phyloP scores from a whole-genome alignment of 2,329 filamentous ascomycete genomes.

The Alternaria arborescens region DNA sequence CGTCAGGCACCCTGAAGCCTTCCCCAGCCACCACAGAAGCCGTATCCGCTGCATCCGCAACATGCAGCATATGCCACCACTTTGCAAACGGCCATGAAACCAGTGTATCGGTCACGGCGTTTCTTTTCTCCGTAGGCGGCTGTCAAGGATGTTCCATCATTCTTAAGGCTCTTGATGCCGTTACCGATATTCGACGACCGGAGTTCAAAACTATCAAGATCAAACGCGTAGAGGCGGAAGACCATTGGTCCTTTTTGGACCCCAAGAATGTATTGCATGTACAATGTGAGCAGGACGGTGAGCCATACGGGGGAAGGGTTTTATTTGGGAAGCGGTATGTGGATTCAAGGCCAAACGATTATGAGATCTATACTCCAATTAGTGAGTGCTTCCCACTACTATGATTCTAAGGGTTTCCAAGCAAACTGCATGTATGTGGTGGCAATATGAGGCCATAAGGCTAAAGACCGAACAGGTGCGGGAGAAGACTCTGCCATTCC shows the following conservation, averaged over 20 bases:
- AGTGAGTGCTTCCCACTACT: background rate
- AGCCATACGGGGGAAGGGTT: background rate
- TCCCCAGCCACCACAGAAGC: background rate
- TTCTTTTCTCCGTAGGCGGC: background rate
- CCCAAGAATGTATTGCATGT: background rate
- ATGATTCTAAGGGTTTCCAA: background rate
- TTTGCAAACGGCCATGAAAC: background rate
- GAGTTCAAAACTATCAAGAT: background rate
- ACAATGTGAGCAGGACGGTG: background rate
- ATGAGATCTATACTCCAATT: conserved; percentile 3
- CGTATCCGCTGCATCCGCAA: background rate
- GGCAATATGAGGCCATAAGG: background rate
- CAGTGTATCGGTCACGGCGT: background rate
- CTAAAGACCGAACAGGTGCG: background rate
- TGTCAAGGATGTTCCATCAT: conserved; percentile 4
- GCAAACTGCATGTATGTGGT: background rate
- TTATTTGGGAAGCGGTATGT: background rate
- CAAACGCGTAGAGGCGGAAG: background rate
- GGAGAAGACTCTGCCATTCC: background rate
- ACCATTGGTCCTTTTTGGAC: background rate
- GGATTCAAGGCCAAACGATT: background rate
- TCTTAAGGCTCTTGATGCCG: background rate
- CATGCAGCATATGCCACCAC: background rate
- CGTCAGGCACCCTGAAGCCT: background rate
- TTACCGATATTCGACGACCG: background rate